phyloP scores from a whole-genome alignment of 2,329 filamentous ascomycete species.

The Curvularia sp. region DNA sequence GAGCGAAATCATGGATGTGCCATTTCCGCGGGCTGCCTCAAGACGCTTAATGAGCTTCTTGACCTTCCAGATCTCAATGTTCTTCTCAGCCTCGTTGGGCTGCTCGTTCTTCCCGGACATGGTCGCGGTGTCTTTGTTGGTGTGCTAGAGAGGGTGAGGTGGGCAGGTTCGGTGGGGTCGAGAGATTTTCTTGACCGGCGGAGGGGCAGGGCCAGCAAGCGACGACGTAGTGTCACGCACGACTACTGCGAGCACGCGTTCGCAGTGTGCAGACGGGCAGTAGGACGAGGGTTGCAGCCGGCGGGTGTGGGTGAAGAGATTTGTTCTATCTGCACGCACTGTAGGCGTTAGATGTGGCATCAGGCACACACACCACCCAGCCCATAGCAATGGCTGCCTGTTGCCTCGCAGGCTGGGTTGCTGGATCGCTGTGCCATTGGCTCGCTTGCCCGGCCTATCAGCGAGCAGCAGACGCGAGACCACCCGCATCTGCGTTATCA shows the following conservation, averaged over 20 bases:
- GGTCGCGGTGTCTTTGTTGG: conserved; percentile 32
- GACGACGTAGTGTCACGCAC: conserved; percentile 24
- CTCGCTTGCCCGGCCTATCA: conserved; percentile 33
- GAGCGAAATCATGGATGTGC: conserved; percentile 99
- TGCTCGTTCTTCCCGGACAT: conserved; percentile 56
- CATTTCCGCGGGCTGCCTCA: conserved; percentile 95
- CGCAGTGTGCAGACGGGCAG: conserved; percentile 3
- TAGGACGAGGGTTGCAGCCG: background rate
- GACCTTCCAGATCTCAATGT: conserved; percentile 94
- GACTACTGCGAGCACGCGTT: conserved; percentile 2
- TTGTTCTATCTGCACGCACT: conserved; percentile 1
- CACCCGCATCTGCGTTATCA: conserved; percentile 15
- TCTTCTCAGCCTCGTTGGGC: conserved; percentile 97
- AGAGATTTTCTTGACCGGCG: conserved; percentile 27
- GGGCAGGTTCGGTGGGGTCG: conserved; percentile 26
- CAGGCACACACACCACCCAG: background rate
- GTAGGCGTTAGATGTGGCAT: background rate
- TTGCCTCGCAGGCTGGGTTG: no score
- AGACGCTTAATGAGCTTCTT: conserved; percentile 99
- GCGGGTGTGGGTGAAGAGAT: background rate
- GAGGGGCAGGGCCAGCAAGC: conserved; percentile 23
- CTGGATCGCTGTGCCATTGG: background rate
- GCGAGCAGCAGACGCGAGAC: conserved; percentile 7
- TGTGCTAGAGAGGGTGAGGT: conserved; percentile 18
- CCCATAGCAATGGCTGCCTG: no score